Conservation (phyloP, 306 rosid genomes). For the Benincasa hispida region DNA sequence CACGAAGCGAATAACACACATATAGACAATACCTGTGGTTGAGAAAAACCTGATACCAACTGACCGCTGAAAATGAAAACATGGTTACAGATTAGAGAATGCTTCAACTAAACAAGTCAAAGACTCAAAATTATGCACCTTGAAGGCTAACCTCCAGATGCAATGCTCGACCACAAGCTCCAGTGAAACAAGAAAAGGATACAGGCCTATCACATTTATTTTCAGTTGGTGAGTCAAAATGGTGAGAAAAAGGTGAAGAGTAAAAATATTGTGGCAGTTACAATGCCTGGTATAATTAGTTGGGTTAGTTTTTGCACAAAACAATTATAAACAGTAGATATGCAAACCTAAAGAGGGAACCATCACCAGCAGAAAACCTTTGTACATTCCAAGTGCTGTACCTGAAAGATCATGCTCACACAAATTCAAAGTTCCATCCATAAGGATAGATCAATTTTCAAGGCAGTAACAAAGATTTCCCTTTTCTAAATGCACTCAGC, state of each 20-base stretch:
- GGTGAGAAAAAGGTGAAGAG: not conserved
- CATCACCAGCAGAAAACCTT: constrained; percentile 23
- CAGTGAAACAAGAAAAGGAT: constrained; percentile 24
- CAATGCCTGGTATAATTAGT: not conserved
- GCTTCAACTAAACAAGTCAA: not conserved
- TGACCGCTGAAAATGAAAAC: constrained; percentile 32
- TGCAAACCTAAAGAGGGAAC: constrained; percentile 40
- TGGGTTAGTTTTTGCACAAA: not conserved
- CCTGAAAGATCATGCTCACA: constrained; percentile 11
- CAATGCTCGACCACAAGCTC: constrained; percentile 32
- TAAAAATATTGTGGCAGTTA: not conserved
- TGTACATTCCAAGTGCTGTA: constrained; percentile 30
- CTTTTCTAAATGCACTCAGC: not conserved
- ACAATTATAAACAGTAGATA: constrained; percentile 3
- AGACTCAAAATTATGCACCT: constrained; percentile 15
- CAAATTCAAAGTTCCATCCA: constrained; percentile 15
- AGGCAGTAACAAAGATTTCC: not conserved
- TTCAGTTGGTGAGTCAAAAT: constrained; percentile 21
- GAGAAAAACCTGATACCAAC: constrained; percentile 58
- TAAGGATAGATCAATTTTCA: not conserved
- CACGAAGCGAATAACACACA: not conserved
- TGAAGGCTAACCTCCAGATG: constrained; percentile 51
- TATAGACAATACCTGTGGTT: constrained; percentile 46
- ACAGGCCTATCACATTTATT: constrained; percentile 49
- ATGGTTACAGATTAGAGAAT: constrained; percentile 19